phyloP scores from a whole-genome alignment of 2,329 filamentous ascomycete species.

The Pseudocercospora ulei region DNA sequence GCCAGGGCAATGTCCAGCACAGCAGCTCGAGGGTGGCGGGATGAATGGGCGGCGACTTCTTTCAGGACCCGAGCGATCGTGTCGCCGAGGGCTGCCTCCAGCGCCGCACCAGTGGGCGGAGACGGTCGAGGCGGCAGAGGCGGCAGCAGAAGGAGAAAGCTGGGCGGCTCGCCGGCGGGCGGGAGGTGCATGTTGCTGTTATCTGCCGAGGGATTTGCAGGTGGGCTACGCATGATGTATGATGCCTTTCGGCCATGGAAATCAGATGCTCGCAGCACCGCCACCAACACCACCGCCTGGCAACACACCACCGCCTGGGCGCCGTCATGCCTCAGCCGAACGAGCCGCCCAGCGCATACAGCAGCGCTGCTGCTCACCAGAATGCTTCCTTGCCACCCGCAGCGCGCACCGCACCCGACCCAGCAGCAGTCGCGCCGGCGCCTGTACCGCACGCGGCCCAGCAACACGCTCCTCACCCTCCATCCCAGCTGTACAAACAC shows the following conservation, averaged over 20 bases:
- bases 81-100: constrained; percentile 40
- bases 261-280: constrained; percentile 13
- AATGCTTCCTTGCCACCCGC: constrained; percentile 12
- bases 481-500: constrained; percentile 43
- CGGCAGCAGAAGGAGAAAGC: constrained; percentile 40
- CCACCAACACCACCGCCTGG: constrained; percentile 7
- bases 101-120: constrained; percentile 34
- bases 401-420: constrained; percentile 32
- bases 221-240: no score
- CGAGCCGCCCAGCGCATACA: constrained; percentile 4
- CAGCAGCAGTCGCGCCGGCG: constrained; percentile 31
- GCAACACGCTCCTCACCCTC: constrained; percentile 39
- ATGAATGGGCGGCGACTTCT: constrained; percentile 34
- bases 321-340: constrained; percentile 33
- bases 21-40: constrained; percentile 32
- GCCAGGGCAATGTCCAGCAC: constrained; percentile 54
- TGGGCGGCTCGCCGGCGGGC: constrained; percentile 24
- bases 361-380: constrained; percentile 1
- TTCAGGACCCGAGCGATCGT: constrained; percentile 39
- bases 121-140: constrained; percentile 36
- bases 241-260: constrained; percentile 3
- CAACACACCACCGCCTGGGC: constrained; percentile 27
- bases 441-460: constrained; percentile 37
- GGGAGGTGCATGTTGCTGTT: constrained; percentile 8
- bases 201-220: background rate